Evolutionary conservation across 805 yeast genomes (phyloP).

Genomic region (Candida rishiriensis): DNA sequence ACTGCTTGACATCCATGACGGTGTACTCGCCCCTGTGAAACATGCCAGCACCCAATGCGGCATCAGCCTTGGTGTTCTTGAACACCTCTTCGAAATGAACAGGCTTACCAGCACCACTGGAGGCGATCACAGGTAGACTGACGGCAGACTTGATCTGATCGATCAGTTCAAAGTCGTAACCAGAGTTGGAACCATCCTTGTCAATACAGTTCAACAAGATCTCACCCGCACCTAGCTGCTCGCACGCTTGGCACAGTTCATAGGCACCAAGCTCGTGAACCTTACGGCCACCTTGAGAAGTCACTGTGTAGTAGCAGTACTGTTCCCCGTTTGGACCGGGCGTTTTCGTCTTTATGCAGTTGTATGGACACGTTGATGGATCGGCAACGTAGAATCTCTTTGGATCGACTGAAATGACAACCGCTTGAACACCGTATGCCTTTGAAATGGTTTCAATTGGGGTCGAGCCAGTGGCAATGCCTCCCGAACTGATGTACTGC

Average conservation of each 20-base stretch:
- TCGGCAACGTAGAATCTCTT: slow-evolving; percentile 71
- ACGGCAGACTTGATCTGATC: slow-evolving; percentile 73
- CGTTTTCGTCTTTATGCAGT: slow-evolving; percentile 54
- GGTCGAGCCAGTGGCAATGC: slow-evolving; percentile 61
- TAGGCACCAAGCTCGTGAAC: slow-evolving; percentile 82
- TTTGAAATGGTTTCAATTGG: slow-evolving; percentile 92
- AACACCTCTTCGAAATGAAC: slow-evolving; percentile 88
- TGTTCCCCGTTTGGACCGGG: slow-evolving; percentile 88
- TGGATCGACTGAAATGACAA: slow-evolving; percentile 97
- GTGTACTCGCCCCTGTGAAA: slow-evolving; percentile 94
- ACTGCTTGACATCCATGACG: slow-evolving; percentile 76
- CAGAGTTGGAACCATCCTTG: slow-evolving; percentile 94
- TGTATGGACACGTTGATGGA: slow-evolving; percentile 58
- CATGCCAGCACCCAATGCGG: slow-evolving; percentile 98
- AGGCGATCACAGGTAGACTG: slow-evolving; percentile 90
- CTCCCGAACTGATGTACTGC: slow-evolving; percentile 57
- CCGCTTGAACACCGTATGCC: slow-evolving; percentile 95
- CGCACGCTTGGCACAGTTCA: slow-evolving; percentile 85
- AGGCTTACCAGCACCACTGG: slow-evolving; percentile 96
- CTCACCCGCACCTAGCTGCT: slow-evolving; percentile 95
- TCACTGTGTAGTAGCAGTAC: slow-evolving; percentile 91
- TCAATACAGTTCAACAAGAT: slow-evolving; percentile 90
- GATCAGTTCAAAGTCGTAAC: slow-evolving; percentile 85
- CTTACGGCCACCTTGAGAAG: slow-evolving; percentile 96
- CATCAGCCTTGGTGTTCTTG: slow-evolving; percentile 77